Percentiles rank a stretch among this genome's conserved stretches.
Evolutionary conservation across 345 rosid species (phyloP).

Genomic region (Brassica nigra): DNA sequence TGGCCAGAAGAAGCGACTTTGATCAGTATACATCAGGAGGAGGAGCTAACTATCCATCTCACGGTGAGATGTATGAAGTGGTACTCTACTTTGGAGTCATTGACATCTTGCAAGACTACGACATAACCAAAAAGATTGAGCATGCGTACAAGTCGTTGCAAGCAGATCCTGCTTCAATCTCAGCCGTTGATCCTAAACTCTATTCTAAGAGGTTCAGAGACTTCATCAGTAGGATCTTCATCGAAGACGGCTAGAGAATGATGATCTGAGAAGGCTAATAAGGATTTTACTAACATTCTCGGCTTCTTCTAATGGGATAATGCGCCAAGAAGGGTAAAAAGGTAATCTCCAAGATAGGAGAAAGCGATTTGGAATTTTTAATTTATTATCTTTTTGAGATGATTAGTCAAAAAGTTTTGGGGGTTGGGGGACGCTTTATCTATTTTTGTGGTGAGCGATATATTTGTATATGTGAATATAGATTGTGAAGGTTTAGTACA

Average conservation of each 20-base stretch:
- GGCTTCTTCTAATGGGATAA: constrained; percentile 3
- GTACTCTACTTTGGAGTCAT: constrained; percentile 96
- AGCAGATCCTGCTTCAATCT: constrained; percentile 83
- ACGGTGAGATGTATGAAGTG: constrained; percentile 71
- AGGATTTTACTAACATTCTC: constrained; percentile 23
- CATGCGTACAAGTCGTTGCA: constrained; percentile 94
- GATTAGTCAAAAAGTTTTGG: constrained; percentile 33
- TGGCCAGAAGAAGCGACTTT: constrained; percentile 77
- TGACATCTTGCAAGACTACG: constrained; percentile 92
- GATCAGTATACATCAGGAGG: constrained; percentile 82
- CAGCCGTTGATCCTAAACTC: constrained; percentile 92
- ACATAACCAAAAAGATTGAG: constrained; percentile 84
- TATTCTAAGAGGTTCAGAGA: constrained; percentile 93
- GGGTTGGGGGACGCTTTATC: constrained; percentile 16
- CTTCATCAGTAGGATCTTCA: constrained; percentile 80
- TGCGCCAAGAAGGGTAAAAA: constrained; percentile 8
- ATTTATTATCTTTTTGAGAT: constrained; percentile 20
- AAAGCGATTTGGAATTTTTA: constrained; percentile 16
- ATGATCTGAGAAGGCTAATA: not conserved
- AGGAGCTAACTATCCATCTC: constrained; percentile 48
- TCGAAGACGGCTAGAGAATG: constrained; percentile 72
- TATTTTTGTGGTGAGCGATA: constrained; percentile 31
- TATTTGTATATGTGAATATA: constrained; percentile 37
- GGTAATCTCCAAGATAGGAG: constrained; percentile 13
- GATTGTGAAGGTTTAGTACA: constrained; percentile 39